phyloP scores from a whole-genome alignment of 345 rosid genomes.

The Corchorus capsularis region DNA sequence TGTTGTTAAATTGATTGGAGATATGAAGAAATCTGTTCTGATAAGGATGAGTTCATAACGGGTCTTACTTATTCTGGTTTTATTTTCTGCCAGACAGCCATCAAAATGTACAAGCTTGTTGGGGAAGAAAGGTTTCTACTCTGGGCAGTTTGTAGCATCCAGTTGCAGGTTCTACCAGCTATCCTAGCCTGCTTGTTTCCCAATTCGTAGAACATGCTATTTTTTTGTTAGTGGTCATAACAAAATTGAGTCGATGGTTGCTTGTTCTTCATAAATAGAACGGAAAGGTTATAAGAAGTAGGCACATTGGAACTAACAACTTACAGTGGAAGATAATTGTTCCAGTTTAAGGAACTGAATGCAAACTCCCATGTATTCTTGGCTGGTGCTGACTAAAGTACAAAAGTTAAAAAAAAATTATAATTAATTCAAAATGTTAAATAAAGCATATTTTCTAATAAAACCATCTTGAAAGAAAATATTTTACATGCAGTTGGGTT shows the following conservation, averaged over 20 bases:
- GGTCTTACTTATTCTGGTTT: conserved; percentile 21
- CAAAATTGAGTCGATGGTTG: neutral
- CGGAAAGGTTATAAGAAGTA: neutral
- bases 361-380: neutral
- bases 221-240: neutral
- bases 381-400: neutral
- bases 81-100: conserved; percentile 74
- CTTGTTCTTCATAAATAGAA: neutral
- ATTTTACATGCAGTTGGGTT: conserved; percentile 25
- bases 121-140: conserved; percentile 96
- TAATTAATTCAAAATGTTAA: neutral
- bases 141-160: conserved; percentile 99
- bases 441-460: neutral
- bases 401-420: neutral
- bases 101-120: conserved; percentile 90
- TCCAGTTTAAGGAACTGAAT: neutral
- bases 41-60: neutral
- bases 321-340: neutral
- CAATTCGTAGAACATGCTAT: neutral
- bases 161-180: conserved; percentile 69
- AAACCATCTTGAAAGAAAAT: conserved; percentile 19
- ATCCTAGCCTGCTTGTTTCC: neutral
- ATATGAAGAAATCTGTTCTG: neutral
- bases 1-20: neutral
- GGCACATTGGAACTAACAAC: neutral